Evolutionary conservation across 495 filamentous ascomycete species (phyloP), one percentile per base, ranked within the genome.

Genomic region (Recurvomyces mirabilis): DNA sequence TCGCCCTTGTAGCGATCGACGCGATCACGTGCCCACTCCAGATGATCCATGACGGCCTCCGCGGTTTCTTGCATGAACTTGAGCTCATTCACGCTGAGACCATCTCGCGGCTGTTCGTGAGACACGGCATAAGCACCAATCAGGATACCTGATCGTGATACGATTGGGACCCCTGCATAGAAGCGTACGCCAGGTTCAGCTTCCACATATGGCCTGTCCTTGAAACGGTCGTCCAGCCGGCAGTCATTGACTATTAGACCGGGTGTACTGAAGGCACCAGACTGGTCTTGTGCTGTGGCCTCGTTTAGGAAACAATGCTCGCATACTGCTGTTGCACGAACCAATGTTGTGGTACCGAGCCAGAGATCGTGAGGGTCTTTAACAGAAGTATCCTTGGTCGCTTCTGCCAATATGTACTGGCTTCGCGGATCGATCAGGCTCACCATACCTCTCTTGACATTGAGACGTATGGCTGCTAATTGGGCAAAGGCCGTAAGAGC

Each of bases 401-500:
- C 52, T 43, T 71, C 68, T 25, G 64, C 56, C 35, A 68, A 40
- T 19, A 71, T 59, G 37, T 56, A 68, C 44, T 68, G 63, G 12
- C 49, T 43, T 5, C 50, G 29, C 5, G 52, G 40, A 36, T 65
- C 59, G 44, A 65, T 56, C n/a, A 71, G 55, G 12, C 60, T 63
- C 4, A 71, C 53, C 17, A 70, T 54, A 6, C 56, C 60, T 7
- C 67, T 56, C 23, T 60, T 57, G 26, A 53, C 57, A 38, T 60
- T 43, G 29, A 70, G 52, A 1, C 65, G 60, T 14, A 65, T 52
- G 17, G 62, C 60, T 18, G 60, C 66, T 7, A 70, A 58, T 37
- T 71, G 67, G 5, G 60, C 60, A 43, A 68, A 67, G 13, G 66
- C 64, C 10, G 65, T 67, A 13, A 71, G 56, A 11, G 51, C 55